A percentile compares a stretch with the other conserved stretches of the same genome.
These are phyloP conservation scores for Helotiales sp. DNA, from an alignment of 2,329 filamentous ascomycete species.

Conservation along the genomic window DNA sequence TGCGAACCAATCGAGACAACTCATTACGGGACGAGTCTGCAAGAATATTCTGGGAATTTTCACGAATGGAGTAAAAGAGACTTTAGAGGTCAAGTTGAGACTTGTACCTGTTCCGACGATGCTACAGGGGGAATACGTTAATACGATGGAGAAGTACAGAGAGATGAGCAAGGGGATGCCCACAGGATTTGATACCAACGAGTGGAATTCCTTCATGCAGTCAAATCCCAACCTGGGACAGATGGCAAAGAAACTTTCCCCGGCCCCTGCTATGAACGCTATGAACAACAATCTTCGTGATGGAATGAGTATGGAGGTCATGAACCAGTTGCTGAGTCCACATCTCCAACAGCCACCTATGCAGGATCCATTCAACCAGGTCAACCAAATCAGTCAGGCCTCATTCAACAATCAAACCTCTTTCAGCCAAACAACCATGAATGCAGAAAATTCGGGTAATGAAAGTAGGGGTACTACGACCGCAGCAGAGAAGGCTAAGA, in stretches of 20 bases:
- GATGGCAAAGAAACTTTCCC: slow-evolving; percentile 32
- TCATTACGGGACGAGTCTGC: slow-evolving; percentile 89
- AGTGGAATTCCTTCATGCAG: slow-evolving; percentile 80
- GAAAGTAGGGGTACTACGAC: slow-evolving; percentile 24
- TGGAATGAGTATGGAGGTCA: slow-evolving; percentile 44
- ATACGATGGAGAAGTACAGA: slow-evolving; percentile 64
- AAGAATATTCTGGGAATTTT: slow-evolving; percentile 86
- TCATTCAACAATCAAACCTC: neutral
- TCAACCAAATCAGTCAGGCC: neutral
- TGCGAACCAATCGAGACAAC: slow-evolving; percentile 64
- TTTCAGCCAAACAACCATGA: neutral
- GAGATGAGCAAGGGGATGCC: slow-evolving; percentile 62
- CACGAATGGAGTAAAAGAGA: slow-evolving; percentile 81
- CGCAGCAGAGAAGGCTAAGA: slow-evolving; percentile 28
- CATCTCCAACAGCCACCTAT: slow-evolving; percentile 34
- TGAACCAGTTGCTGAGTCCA: slow-evolving; percentile 47
- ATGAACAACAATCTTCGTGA: slow-evolving; percentile 25
- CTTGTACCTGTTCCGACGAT: slow-evolving; percentile 72
- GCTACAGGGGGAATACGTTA: slow-evolving; percentile 63
- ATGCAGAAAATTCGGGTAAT: slow-evolving; percentile 26
- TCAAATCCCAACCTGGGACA: slow-evolving; percentile 64
- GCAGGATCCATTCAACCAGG: slow-evolving; percentile 31
- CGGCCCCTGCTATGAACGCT: slow-evolving; percentile 19
- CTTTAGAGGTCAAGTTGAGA: slow-evolving; percentile 89
- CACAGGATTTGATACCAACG: slow-evolving; percentile 68